Conservation (phyloP, 345 rosid genomes). For the Eucalyptus regnans region DNA sequence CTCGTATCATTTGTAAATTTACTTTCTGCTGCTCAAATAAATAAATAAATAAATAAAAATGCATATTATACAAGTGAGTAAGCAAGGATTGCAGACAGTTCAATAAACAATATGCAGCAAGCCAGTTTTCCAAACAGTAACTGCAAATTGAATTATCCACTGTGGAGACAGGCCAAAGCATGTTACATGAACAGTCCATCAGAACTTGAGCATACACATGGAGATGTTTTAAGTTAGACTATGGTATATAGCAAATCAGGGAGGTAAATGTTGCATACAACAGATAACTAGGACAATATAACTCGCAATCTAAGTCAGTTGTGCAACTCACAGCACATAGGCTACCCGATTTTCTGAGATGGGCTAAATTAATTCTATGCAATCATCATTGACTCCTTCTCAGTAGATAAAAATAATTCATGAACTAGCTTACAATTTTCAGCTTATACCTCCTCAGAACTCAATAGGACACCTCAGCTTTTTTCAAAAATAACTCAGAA, state of each 20-base stretch:
- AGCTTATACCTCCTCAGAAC: not conserved
- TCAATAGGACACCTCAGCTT: not conserved
- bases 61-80: not conserved
- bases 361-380: not conserved
- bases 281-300: not conserved
- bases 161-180: not conserved
- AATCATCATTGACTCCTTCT: not conserved
- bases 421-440: not conserved
- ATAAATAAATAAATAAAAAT: not conserved
- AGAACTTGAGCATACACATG: not conserved
- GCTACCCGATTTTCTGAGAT: not conserved
- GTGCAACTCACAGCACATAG: not conserved
- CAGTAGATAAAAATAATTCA: not conserved
- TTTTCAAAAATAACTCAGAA: not conserved
- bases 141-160: not conserved
- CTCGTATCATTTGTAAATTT: slow-evolving; percentile 63
- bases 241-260: not conserved
- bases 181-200: not conserved
- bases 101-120: not conserved
- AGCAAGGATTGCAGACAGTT: not conserved
- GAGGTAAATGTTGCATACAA: not conserved
- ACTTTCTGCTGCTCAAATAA: slow-evolving; percentile 29
- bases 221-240: not conserved
- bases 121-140: not conserved
- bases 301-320: not conserved